Conservation (phyloP, 2,329 filamentous ascomycete genomes). For the Diaporthe citri region DNA sequence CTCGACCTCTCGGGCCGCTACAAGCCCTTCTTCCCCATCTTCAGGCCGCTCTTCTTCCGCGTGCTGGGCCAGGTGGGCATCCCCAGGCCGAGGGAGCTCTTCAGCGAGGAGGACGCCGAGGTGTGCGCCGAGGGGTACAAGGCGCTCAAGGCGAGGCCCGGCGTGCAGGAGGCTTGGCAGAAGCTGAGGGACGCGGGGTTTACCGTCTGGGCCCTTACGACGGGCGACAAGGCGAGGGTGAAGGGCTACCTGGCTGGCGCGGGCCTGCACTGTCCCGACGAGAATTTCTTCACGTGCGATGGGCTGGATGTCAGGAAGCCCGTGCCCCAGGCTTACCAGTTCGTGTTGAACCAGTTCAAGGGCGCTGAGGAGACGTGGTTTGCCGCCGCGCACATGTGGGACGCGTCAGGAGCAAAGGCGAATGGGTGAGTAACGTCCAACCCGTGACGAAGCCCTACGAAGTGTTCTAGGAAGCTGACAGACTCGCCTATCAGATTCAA, state of each 20-base stretch:
- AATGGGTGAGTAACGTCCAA: conserved; percentile 51
- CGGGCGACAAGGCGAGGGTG: conserved; percentile 63
- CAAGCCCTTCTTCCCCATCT: conserved; percentile 56
- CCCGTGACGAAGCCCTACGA: background rate
- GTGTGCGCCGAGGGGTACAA: conserved; percentile 55
- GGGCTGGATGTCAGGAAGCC: conserved; percentile 62
- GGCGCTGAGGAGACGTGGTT: conserved; percentile 62
- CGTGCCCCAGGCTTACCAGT: conserved; percentile 58
- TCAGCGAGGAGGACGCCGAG: conserved; percentile 56
- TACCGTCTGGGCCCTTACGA: conserved; percentile 66
- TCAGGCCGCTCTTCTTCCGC: conserved; percentile 61
- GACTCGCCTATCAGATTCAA: conserved; percentile 51
- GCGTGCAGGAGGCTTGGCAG: conserved; percentile 55
- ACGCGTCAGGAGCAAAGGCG: conserved; percentile 64
- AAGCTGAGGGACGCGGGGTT: conserved; percentile 60
- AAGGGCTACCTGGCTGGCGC: conserved; percentile 63
- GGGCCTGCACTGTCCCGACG: conserved; percentile 61
- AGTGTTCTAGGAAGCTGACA: background rate
- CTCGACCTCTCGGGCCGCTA: conserved; percentile 60
- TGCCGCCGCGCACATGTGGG: conserved; percentile 72
- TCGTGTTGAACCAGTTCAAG: conserved; percentile 56
- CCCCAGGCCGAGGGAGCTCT: conserved; percentile 54
- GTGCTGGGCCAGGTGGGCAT: conserved; percentile 59
- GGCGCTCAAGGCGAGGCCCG: conserved; percentile 53
- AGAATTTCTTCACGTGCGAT: conserved; percentile 67